Conservation (phyloP, 768 basidiomycete species). For the Tylopilus rubrobrunneus region DNA sequence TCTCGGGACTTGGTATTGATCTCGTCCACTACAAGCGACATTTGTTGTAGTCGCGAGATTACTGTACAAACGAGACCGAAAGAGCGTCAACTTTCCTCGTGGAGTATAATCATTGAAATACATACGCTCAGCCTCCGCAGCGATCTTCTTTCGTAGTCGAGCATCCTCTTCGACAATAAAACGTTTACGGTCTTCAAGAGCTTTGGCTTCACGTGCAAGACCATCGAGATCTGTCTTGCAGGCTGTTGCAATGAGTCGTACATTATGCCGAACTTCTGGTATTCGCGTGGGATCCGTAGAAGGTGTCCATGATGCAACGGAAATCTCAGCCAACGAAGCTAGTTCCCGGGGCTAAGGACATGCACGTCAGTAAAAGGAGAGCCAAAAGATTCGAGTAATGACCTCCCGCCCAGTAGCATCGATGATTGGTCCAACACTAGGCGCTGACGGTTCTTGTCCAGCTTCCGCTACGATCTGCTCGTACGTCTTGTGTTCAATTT, state of each 20-base stretch:
- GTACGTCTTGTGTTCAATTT: constrained; percentile 92
- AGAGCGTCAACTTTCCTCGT: constrained; percentile 4
- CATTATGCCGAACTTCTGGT: constrained; percentile 96
- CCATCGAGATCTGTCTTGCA: constrained; percentile 84
- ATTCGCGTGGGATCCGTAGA: constrained; percentile 83
- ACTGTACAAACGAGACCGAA: constrained; percentile 40
- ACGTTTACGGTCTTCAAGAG: constrained; percentile 74
- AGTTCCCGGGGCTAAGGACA: constrained; percentile 74
- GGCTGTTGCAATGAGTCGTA: constrained; percentile 79
- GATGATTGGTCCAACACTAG: constrained; percentile 81
- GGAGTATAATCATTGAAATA: constrained; percentile 2
- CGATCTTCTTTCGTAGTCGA: constrained; percentile 62
- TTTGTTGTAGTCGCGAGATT: constrained; percentile 70
- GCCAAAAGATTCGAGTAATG: constrained; percentile 28
- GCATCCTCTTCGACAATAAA: constrained; percentile 68
- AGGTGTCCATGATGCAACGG: constrained; percentile 78
- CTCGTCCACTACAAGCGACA: constrained; percentile 71
- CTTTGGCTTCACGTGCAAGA: constrained; percentile 85
- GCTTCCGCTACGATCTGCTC: constrained; percentile 93
- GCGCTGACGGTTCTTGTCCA: constrained; percentile 50
- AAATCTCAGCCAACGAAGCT: constrained; percentile 75
- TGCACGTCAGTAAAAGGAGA: constrained; percentile 3
- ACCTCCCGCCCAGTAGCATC: constrained; percentile 94
- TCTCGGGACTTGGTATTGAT: constrained; percentile 65
- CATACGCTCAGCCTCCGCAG: constrained; percentile 76